Evolutionary conservation across 306 rosid genomes (phyloP).

Genomic region (Gynostemma pentaphyllum): DNA sequence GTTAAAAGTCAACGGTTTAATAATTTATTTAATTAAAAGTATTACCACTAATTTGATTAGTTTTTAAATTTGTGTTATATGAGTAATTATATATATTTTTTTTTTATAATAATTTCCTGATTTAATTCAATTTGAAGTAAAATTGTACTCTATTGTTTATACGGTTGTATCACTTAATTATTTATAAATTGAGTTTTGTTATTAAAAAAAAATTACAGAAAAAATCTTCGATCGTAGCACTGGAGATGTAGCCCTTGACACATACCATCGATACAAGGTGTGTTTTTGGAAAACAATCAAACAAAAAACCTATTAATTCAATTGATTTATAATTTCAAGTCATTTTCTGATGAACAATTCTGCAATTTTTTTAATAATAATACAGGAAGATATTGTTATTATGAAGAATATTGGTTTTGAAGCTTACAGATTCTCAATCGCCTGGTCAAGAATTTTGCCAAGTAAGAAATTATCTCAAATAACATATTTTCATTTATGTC

Average conservation of each 20-base stretch:
- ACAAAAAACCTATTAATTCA: too few species aligned
- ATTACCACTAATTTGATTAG: too few species aligned
- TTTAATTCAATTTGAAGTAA: too few species aligned
- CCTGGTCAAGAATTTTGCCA: conserved; percentile 37
- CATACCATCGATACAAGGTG: conserved; percentile 43
- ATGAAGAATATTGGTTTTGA: conserved; percentile 29
- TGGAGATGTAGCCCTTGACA: conserved; percentile 34
- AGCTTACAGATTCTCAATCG: conserved; percentile 33
- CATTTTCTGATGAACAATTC: not conserved
- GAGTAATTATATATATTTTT: too few species aligned
- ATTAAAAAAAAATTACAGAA: conserved; percentile 8
- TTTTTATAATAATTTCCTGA: too few species aligned
- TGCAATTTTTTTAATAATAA: not conserved
- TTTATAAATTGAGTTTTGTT: too few species aligned
- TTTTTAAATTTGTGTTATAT: too few species aligned
- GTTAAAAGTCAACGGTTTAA: too few species aligned
- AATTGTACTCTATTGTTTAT: too few species aligned
- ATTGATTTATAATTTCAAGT: not conserved
- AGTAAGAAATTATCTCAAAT: conserved; percentile 15
- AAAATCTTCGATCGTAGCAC: conserved; percentile 28
- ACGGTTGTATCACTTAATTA: too few species aligned
- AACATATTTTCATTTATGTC: too few species aligned
- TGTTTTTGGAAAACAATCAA: not conserved
- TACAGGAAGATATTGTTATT: conserved; percentile 26
- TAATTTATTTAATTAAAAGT: too few species aligned